Conservation (phyloP, 2,329 filamentous ascomycete genomes). For the Colletotrichum sp. region DNA sequence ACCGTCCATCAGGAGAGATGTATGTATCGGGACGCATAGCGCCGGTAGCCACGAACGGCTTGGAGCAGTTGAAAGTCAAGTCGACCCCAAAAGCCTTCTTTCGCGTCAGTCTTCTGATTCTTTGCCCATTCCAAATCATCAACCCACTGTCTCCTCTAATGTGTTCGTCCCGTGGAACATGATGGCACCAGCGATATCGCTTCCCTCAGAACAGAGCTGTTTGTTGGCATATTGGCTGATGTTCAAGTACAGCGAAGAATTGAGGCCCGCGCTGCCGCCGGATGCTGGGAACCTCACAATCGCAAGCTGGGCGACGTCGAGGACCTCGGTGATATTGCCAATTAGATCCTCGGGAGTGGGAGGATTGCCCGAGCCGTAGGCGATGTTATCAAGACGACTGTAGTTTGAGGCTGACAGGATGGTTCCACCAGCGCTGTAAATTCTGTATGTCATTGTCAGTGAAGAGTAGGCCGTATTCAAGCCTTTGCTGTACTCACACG, state of each 20-base stretch:
- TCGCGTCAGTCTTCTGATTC: background rate
- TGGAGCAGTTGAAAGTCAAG: constrained; percentile 54
- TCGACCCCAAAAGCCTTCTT: constrained; percentile 54
- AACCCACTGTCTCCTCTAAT: constrained; percentile 53
- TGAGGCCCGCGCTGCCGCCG: constrained; percentile 33
- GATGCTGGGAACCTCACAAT: constrained; percentile 29
- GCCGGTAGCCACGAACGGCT: constrained; percentile 57
- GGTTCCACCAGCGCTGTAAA: constrained; percentile 32
- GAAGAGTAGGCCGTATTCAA: rapidly evolving
- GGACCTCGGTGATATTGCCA: constrained; percentile 34
- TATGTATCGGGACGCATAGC: constrained; percentile 61
- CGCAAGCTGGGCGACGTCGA: constrained; percentile 34
- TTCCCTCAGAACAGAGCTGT: constrained; percentile 32
- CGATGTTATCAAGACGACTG: constrained; percentile 36
- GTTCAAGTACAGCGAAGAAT: constrained; percentile 37
- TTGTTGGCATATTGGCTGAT: constrained; percentile 34
- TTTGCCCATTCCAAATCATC: no score
- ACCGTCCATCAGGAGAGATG: constrained; percentile 56
- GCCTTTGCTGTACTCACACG: constrained; percentile 22
- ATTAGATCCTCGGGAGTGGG: constrained; percentile 31
- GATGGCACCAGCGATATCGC: constrained; percentile 33
- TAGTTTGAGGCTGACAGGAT: constrained; percentile 39
- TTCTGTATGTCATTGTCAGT: background rate
- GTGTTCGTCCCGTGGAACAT: constrained; percentile 58
- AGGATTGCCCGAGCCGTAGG: constrained; percentile 30